Conservation (phyloP, 2,329 filamentous ascomycete genomes). For the Scedosporium boydii region DNA sequence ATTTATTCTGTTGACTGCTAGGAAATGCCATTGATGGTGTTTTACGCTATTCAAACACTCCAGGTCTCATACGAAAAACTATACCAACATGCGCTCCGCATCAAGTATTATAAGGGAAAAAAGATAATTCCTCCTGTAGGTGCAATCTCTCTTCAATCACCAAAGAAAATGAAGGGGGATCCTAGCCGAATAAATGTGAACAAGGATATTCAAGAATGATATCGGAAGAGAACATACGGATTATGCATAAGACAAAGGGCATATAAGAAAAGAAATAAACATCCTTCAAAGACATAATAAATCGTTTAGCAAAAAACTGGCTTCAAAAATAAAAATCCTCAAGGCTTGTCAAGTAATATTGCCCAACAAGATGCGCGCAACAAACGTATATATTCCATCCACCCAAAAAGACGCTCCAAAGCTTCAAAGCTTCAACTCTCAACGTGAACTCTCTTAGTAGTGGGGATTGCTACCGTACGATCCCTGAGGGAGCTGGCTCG, state of each 20-base stretch:
- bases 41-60: too few species aligned
- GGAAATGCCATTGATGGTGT: too few species aligned
- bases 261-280: not conserved
- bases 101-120: too few species aligned
- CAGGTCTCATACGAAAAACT: too few species aligned
- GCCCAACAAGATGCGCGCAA: not conserved
- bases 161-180: too few species aligned
- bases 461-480: conserved; percentile 4
- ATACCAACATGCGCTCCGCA: too few species aligned
- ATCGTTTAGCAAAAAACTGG: not conserved
- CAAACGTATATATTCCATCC: not conserved
- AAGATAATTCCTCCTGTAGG: too few species aligned
- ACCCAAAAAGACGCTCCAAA: conserved; percentile 1
- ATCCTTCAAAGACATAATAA: not conserved
- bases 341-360: not conserved
- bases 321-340: not conserved
- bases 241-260: not conserved
- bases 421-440: conserved; percentile 6
- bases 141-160: too few species aligned
- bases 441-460: conserved; percentile 7
- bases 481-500: conserved; percentile 3
- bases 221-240: not conserved
- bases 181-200: not conserved
- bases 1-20: too few species aligned
- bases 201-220: not conserved